Conservation (phyloP, 495 filamentous ascomycete genomes). For the Cercophora newfieldiana region DNA sequence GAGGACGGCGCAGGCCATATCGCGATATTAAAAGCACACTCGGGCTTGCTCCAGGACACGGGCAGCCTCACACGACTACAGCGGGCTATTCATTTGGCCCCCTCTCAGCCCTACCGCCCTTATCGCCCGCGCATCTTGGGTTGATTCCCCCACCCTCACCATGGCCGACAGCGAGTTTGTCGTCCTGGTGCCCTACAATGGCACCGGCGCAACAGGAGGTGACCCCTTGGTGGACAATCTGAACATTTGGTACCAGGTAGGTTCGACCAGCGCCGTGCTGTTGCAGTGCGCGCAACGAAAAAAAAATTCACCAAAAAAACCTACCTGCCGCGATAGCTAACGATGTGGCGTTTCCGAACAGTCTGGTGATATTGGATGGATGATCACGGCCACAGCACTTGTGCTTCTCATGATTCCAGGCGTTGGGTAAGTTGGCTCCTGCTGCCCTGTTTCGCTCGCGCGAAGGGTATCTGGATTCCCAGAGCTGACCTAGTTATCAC, state of each 20-base stretch:
- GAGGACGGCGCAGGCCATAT: constrained; percentile 1
- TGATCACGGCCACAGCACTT: constrained; percentile 81
- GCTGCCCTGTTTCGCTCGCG: neutral
- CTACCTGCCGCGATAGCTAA: constrained; percentile 11
- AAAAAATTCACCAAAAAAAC: neutral
- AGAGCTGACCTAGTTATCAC: neutral
- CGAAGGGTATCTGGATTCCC: constrained; percentile 1
- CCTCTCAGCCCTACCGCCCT: neutral
- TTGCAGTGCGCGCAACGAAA: no score
- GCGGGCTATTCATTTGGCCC: neutral
- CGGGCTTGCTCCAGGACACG: neutral
- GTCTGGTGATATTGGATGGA: constrained; percentile 87
- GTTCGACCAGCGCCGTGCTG: constrained; percentile 22
- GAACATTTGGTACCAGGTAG: constrained; percentile 81
- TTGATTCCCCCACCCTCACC: constrained; percentile 25
- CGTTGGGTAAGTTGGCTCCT: constrained; percentile 56
- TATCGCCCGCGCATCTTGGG: constrained; percentile 4
- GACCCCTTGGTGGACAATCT: constrained; percentile 70
- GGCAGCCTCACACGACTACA: neutral
- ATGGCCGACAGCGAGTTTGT: constrained; percentile 50
- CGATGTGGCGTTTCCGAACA: constrained; percentile 34
- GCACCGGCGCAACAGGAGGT: constrained; percentile 64
- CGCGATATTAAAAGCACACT: neutral
- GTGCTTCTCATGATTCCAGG: constrained; percentile 97
- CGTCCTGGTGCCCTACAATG: constrained; percentile 64